phyloP scores from a whole-genome alignment of 2,329 filamentous ascomycete species.

The Neospermospora avenae region DNA sequence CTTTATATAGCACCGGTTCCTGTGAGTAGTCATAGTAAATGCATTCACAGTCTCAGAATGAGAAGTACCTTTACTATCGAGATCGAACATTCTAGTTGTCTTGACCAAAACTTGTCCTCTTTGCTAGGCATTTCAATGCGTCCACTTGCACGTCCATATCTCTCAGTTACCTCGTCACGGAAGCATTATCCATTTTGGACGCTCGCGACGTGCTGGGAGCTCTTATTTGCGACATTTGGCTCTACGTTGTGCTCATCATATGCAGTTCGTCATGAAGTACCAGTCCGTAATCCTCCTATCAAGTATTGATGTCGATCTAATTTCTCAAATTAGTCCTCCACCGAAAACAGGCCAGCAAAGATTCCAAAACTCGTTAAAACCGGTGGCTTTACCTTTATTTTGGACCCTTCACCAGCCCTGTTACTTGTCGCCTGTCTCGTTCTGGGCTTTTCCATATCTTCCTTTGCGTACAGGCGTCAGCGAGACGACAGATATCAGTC shows the following conservation, averaged over 20 bases:
- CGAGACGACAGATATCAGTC: conserved; percentile 34
- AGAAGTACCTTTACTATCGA: conserved; percentile 5
- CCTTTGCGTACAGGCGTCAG: conserved; percentile 37
- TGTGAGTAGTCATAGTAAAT: too few species aligned
- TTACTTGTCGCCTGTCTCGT: conserved; percentile 37
- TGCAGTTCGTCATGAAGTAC: conserved; percentile 27
- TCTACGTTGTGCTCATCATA: conserved; percentile 29
- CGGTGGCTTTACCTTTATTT: conserved; percentile 22
- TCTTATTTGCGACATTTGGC: conserved; percentile 20
- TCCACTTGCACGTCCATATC: neutral
- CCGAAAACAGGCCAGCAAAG: neutral
- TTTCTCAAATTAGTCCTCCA: neutral
- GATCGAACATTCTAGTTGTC: neutral
- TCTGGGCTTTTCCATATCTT: conserved; percentile 38
- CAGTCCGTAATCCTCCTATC: conserved; percentile 13
- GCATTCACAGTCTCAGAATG: conserved; percentile 6
- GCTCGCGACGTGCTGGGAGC: conserved; percentile 26
- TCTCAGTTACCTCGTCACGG: neutral
- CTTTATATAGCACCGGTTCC: too few species aligned
- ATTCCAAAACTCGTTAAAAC: conserved; percentile 10
- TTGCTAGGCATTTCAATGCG: too few species aligned
- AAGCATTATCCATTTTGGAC: conserved; percentile 13
- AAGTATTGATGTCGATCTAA: conserved; percentile 3
- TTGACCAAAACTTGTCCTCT: neutral
- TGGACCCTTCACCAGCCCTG: conserved; percentile 35